A percentile compares a stretch with the other conserved stretches of the same genome.
phyloP scores from a whole-genome alignment of 768 basidiomycete species.

The Udeniomyces megalosporus region DNA sequence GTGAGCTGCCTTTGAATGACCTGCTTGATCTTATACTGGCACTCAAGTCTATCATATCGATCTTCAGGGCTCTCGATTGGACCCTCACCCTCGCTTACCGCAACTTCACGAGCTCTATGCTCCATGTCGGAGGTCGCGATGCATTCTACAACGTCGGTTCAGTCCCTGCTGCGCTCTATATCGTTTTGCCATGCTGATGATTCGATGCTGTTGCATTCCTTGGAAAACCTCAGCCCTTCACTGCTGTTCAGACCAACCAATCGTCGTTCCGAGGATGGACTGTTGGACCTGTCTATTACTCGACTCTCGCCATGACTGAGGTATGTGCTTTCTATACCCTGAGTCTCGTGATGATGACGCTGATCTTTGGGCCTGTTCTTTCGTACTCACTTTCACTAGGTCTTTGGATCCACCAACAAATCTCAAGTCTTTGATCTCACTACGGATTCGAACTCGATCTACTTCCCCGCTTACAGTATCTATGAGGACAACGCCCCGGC shows the following conservation, averaged over 20 bases:
- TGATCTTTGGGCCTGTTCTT: too few relatives aligned
- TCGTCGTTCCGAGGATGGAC: conserved; percentile 52
- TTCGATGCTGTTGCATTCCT: too few relatives aligned
- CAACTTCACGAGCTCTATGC: conserved; percentile 40
- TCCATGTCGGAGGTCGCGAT: conserved; percentile 38
- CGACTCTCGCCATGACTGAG: conserved; percentile 54
- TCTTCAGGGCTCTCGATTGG: conserved; percentile 37
- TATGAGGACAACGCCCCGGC: conserved; percentile 52
- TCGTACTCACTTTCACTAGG: too few relatives aligned
- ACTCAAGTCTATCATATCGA: too few relatives aligned
- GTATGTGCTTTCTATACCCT: neutral
- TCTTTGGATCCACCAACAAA: too few relatives aligned
- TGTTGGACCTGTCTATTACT: conserved; percentile 56
- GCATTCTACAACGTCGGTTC: conserved; percentile 40
- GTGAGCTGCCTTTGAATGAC: conserved; percentile 37
- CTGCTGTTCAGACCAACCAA: conserved; percentile 42
- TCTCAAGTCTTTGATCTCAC: too few relatives aligned
- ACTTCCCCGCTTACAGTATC: conserved; percentile 50
- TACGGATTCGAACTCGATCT: conserved; percentile 21
- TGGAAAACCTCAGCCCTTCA: conserved; percentile 36
- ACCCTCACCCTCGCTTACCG: conserved; percentile 42
- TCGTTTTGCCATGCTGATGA: too few relatives aligned
- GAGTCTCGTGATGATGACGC: neutral
- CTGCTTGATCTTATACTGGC: too few relatives aligned
- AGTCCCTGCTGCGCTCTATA: neutral